Percentiles rank a stretch among this genome's conserved stretches.
Evolutionary conservation across 1,284 basidiomycete genomes (phyloP).

Genomic region (Coniophora puteana): DNA sequence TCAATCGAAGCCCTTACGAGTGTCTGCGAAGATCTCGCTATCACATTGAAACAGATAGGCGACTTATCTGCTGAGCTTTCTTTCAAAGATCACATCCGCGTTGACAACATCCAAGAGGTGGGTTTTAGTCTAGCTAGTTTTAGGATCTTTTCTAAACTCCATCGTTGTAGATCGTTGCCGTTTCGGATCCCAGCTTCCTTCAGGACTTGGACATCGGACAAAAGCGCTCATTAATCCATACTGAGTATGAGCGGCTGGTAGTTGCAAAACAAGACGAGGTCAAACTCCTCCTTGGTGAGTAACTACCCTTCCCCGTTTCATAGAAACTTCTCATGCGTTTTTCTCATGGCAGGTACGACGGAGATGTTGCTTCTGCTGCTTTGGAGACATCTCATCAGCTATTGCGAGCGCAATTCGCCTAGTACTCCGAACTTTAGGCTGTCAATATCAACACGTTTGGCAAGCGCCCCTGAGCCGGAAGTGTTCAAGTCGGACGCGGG

Average conservation of each 20-base stretch:
- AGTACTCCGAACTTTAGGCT: slow-evolving; percentile 22
- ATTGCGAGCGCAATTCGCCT: slow-evolving; percentile 39
- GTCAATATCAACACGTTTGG: slow-evolving; percentile 38
- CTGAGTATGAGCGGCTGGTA: slow-evolving; percentile 53
- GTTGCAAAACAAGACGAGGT: slow-evolving; percentile 41
- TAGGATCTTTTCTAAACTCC: not conserved
- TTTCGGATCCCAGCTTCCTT: slow-evolving; percentile 51
- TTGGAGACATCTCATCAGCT: slow-evolving; percentile 80
- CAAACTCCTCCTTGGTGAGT: slow-evolving; percentile 52
- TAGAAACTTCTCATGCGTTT: not conserved
- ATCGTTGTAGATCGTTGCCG: slow-evolving; percentile 45
- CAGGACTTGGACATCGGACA: slow-evolving; percentile 67
- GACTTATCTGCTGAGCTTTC: slow-evolving; percentile 69
- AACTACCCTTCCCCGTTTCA: slow-evolving; percentile 6
- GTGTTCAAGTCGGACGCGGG: slow-evolving; percentile 54
- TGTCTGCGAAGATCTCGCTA: slow-evolving; percentile 55
- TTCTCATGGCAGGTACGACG: slow-evolving; percentile 57
- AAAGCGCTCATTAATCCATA: slow-evolving; percentile 58
- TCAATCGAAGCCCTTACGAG: slow-evolving; percentile 67
- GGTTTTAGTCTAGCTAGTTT: slow-evolving; percentile 6
- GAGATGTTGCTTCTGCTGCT: slow-evolving; percentile 84
- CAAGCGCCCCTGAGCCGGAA: slow-evolving; percentile 49
- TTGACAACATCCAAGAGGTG: slow-evolving; percentile 73
- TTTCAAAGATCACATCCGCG: slow-evolving; percentile 63
- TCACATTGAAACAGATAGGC: slow-evolving; percentile 62